phyloP scores from a whole-genome alignment of 2,329 filamentous ascomycete genomes.

The Dryadomyces quercivorus region DNA sequence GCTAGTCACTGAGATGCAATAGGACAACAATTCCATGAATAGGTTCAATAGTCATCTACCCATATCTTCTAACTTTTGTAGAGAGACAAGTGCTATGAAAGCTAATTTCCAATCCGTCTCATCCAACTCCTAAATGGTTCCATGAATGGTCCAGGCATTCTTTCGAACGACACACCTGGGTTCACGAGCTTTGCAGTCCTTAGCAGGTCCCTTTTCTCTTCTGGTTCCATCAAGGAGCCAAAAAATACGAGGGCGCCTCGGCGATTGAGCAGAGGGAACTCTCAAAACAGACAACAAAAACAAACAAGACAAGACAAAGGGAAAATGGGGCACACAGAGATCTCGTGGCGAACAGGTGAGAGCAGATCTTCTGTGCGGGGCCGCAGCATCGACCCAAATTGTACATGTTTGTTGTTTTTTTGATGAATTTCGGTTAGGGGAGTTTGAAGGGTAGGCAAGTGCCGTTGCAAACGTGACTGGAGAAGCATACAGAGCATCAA shows the following conservation, averaged over 20 bases:
- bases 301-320: neutral
- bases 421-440: neutral
- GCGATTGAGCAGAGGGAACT: constrained; percentile 5
- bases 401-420: neutral
- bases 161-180: neutral
- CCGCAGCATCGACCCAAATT: constrained; percentile 41
- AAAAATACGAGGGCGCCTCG: neutral
- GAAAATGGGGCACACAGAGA: neutral
- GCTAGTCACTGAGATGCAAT: neutral
- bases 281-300: neutral
- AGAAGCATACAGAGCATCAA: neutral
- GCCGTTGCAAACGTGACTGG: neutral
- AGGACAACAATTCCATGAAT: constrained; percentile 19
- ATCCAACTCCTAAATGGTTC: constrained; percentile 7
- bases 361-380: constrained; percentile 22
- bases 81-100: neutral
- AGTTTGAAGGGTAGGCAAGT: neutral
- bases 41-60: constrained; percentile 43
- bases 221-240: neutral
- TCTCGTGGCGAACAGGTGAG: neutral
- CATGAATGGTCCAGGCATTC: constrained; percentile 20
- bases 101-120: neutral
- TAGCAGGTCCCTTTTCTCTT: constrained; percentile 5
- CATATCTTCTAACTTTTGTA: constrained; percentile 12
- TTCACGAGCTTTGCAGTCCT: constrained; percentile 6